phyloP scores from a whole-genome alignment of 768 basidiomycete genomes.

The Tylopilus sp. region DNA sequence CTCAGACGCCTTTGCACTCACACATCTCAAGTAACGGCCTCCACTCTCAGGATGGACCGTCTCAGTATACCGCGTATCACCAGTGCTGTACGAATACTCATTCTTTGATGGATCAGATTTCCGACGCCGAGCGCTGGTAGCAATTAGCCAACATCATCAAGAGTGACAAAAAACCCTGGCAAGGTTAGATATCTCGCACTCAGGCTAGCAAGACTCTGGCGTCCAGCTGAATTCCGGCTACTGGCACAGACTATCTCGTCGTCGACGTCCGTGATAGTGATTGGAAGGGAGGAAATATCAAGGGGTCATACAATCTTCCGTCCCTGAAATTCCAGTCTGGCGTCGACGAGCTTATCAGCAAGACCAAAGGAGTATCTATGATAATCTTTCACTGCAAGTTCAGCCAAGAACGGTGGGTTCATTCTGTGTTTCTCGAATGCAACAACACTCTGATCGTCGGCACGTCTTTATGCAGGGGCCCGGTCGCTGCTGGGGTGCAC shows the following conservation, averaged over 20 bases:
- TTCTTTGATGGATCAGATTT: constrained; percentile 6
- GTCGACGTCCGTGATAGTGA: constrained; percentile 88
- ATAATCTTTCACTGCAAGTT: constrained; percentile 78
- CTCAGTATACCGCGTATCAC: constrained; percentile 19
- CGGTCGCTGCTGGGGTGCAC: constrained; percentile 70
- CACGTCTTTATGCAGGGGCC: constrained; percentile 49
- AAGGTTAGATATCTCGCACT: constrained; percentile 28
- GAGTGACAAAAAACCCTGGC: constrained; percentile 52
- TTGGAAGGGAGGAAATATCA: constrained; percentile 76
- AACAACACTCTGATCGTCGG: constrained; percentile 5
- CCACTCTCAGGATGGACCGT: constrained; percentile 15
- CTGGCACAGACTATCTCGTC: constrained; percentile 56
- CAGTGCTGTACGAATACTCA: constrained; percentile 15
- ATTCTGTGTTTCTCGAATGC: background rate
- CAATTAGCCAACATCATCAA: constrained; percentile 70
- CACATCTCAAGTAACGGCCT: constrained; percentile 1
- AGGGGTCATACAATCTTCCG: constrained; percentile 57
- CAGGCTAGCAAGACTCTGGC: background rate
- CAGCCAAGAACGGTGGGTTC: constrained; percentile 68
- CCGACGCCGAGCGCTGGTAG: constrained; percentile 37
- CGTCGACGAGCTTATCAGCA: constrained; percentile 56
- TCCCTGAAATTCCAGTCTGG: constrained; percentile 54
- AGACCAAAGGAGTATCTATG: constrained; percentile 57
- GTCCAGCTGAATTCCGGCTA: background rate
- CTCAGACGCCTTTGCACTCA: constrained; percentile 3